phyloP scores from a whole-genome alignment of 192 early-diverging fungal species.

The Coemansia umbellata region DNA sequence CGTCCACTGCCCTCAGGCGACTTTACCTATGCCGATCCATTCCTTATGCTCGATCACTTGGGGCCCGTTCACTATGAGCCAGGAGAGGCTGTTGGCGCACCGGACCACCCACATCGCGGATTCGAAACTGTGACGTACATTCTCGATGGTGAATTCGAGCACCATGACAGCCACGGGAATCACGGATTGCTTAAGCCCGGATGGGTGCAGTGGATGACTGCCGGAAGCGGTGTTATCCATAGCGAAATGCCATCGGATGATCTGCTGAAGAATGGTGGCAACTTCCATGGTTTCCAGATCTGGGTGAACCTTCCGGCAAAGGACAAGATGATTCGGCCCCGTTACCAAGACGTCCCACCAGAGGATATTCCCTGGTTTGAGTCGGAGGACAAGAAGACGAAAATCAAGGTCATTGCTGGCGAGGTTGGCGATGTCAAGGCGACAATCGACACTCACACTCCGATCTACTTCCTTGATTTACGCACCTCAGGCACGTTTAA shows the following conservation, averaged over 20 bases:
- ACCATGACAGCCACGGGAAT: slow-evolving; percentile 76
- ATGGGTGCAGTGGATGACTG: slow-evolving; percentile 77
- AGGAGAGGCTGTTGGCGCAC: slow-evolving; percentile 57
- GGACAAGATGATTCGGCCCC: slow-evolving; percentile 67
- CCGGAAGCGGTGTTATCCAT: slow-evolving; percentile 70
- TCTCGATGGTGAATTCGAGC: slow-evolving; percentile 61
- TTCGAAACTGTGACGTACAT: slow-evolving; percentile 79
- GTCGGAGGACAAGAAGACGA: slow-evolving; percentile 35
- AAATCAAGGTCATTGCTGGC: slow-evolving; percentile 87
- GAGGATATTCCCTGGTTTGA: slow-evolving; percentile 61
- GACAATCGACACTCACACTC: slow-evolving; percentile 69
- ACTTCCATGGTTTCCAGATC: slow-evolving; percentile 59
- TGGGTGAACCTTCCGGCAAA: slow-evolving; percentile 75
- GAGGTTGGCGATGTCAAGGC: slow-evolving; percentile 65
- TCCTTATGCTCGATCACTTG: slow-evolving; percentile 80
- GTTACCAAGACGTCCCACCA: slow-evolving; percentile 67
- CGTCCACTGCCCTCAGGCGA: slow-evolving; percentile 65
- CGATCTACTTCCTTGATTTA: slow-evolving; percentile 77
- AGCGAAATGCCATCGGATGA: slow-evolving; percentile 64
- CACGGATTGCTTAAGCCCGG: slow-evolving; percentile 64
- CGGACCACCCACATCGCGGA: slow-evolving; percentile 77
- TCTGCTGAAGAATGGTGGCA: slow-evolving; percentile 39
- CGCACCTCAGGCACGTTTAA: slow-evolving; percentile 55
- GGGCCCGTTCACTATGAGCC: slow-evolving; percentile 54
- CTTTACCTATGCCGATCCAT: slow-evolving; percentile 79